phyloP scores from a whole-genome alignment of 2,329 filamentous ascomycete species.

The Xylariaceae sp. region DNA sequence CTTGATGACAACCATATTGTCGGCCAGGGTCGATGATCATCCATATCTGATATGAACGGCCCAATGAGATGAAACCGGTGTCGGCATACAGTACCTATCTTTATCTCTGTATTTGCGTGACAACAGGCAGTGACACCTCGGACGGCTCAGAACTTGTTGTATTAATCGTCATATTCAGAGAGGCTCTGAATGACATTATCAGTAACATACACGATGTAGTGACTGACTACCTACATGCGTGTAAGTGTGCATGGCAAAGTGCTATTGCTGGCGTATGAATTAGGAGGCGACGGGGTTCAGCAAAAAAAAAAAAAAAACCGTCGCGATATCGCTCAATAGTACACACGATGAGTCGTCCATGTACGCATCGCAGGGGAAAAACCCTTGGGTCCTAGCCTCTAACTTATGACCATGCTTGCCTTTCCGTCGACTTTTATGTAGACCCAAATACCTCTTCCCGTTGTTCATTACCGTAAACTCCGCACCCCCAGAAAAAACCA shows the following conservation, averaged over 20 bases:
- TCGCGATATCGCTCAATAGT: slow-evolving; percentile 11
- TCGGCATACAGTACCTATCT: too few relatives aligned
- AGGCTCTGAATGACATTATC: not conserved
- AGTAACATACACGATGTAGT: slow-evolving; percentile 8
- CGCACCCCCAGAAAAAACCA: slow-evolving; percentile 12
- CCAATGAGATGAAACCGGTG: too few relatives aligned
- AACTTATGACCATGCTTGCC: slow-evolving; percentile 19
- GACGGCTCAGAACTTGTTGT: not conserved
- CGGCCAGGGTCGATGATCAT: too few relatives aligned
- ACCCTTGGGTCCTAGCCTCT: slow-evolving; percentile 12
- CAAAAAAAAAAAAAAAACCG: not conserved
- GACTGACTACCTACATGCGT: not conserved
- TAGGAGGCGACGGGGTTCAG: slow-evolving; percentile 4
- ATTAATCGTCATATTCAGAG: not conserved
- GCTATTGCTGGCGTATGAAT: slow-evolving; percentile 8
- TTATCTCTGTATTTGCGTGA: too few relatives aligned
- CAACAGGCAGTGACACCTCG: not conserved
- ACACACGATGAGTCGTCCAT: slow-evolving; percentile 10
- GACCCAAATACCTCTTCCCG: slow-evolving; percentile 26
- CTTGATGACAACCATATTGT: too few relatives aligned
- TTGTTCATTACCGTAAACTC: slow-evolving; percentile 28
- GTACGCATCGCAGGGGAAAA: slow-evolving; percentile 5
- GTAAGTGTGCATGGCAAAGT: slow-evolving; percentile 1
- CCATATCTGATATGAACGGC: too few relatives aligned
- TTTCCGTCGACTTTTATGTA: slow-evolving; percentile 29